These are phyloP conservation scores for Protomyces macrosporus DNA, from an alignment of 1,139 yeast species.

Conservation along the genomic window DNA sequence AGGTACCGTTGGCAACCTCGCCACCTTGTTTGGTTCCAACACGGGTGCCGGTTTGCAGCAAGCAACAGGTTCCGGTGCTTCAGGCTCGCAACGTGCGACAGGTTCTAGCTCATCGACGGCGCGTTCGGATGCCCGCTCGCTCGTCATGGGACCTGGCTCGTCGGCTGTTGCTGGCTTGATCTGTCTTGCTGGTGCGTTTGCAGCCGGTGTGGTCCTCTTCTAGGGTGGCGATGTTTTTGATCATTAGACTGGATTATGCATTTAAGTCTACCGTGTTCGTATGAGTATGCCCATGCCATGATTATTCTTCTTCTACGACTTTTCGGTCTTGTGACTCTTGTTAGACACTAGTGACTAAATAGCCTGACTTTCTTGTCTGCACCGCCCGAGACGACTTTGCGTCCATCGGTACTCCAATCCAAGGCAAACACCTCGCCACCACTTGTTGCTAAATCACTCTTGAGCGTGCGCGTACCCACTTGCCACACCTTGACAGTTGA, in stretches of 20 bases:
- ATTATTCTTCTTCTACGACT: neutral
- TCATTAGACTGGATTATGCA: no score
- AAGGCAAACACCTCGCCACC: slow-evolving; percentile 93
- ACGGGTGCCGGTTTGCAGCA: slow-evolving; percentile 9
- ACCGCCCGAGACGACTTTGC: slow-evolving; percentile 90
- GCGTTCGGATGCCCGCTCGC: neutral
- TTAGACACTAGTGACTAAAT: slow-evolving; percentile 74
- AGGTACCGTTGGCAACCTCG: slow-evolving; percentile 3
- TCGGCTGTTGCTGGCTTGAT: neutral
- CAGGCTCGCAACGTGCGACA: neutral
- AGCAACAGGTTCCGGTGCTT: neutral
- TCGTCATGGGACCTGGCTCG: neutral
- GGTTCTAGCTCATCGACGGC: neutral
- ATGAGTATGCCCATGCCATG: neutral
- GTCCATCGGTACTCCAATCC: slow-evolving; percentile 97
- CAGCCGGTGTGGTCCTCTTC: neutral
- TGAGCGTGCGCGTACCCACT: slow-evolving; percentile 71
- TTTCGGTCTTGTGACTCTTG: no score
- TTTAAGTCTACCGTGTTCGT: neutral
- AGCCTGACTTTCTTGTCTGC: slow-evolving; percentile 88
- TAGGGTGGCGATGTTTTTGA: neutral
- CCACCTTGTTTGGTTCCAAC: slow-evolving; percentile 12
- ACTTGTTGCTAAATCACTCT: slow-evolving; percentile 92
- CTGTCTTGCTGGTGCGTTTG: neutral
- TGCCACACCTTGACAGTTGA: slow-evolving; percentile 98